Conservation (phyloP, 2,329 filamentous ascomycete species). For the Neoarthrinium moseri region DNA sequence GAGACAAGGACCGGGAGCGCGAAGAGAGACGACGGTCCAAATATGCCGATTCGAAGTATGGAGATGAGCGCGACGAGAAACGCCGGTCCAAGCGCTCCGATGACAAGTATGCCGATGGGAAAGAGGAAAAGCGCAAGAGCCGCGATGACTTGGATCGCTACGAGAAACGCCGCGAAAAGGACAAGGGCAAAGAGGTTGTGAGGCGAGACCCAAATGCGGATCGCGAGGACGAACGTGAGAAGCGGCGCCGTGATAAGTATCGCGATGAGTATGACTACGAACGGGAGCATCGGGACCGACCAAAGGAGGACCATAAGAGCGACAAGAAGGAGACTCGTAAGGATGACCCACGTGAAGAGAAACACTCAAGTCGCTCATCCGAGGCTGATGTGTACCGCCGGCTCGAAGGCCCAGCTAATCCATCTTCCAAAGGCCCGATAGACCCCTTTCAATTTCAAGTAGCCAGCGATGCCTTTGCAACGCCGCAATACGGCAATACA, state of each 20-base stretch:
- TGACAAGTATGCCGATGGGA: conserved; percentile 17
- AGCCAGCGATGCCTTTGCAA: conserved; percentile 48
- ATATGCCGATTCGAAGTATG: conserved; percentile 14
- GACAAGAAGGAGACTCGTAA: conserved; percentile 21
- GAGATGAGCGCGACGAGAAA: conserved; percentile 27
- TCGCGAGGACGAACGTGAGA: conserved; percentile 18
- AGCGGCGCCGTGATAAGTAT: conserved; percentile 21
- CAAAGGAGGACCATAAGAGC: conserved; percentile 14
- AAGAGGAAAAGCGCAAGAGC: conserved; percentile 19
- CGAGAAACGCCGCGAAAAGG: conserved; percentile 22
- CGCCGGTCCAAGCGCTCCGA: conserved; percentile 22
- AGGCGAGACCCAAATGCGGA: conserved; percentile 16
- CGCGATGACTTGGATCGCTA: conserved; percentile 26
- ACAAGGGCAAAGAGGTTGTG: conserved; percentile 14
- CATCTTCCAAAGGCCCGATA: conserved; percentile 31
- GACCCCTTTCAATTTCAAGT: conserved; percentile 62
- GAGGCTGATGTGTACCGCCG: conserved; percentile 25
- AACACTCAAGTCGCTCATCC: conserved; percentile 13
- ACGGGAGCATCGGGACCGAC: conserved; percentile 18
- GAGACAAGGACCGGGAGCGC: conserved; percentile 23
- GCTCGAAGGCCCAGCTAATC: conserved; percentile 20
- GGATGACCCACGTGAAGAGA: conserved; percentile 16
- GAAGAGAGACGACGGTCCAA: conserved; percentile 18
- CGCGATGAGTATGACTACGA: conserved; percentile 30
- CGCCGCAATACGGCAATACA: conserved; percentile 34